These are phyloP conservation scores for Malassezia yamatoensis DNA, from an alignment of 1,284 basidiomycete species.

Conservation along the genomic window DNA sequence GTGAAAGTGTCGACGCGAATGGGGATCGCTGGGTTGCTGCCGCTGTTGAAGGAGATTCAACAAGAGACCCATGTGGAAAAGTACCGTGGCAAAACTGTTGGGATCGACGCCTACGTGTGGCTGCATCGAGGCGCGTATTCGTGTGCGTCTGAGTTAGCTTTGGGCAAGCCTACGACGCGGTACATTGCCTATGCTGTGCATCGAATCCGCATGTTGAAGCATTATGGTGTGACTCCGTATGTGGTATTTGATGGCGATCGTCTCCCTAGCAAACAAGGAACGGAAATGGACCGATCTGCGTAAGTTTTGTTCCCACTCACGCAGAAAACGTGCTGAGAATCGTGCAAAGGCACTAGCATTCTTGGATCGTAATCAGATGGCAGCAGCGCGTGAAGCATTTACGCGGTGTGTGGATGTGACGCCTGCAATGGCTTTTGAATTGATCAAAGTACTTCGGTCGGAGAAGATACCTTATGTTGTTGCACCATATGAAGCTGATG, in stretches of 20 bases:
- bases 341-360: conserved; percentile 61
- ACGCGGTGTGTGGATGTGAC: conserved; percentile 89
- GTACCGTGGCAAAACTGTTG: conserved; percentile 51
- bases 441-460: conserved; percentile 67
- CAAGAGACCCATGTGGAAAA: conserved; percentile 25
- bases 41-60: conserved; percentile 74
- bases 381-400: conserved; percentile 75
- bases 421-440: conserved; percentile 90
- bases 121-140: conserved; percentile 86
- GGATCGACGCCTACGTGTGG: conserved; percentile 89
- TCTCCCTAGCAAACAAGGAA: conserved; percentile 82
- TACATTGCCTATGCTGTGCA: conserved; percentile 96
- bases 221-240: conserved; percentile 75
- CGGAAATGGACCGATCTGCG: conserved; percentile 68
- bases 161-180: conserved; percentile 66
- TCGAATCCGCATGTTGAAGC: conserved; percentile 70
- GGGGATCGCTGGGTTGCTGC: conserved; percentile 85
- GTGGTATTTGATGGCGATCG: conserved; percentile 95
- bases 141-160: conserved; percentile 76
- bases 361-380: conserved; percentile 64
- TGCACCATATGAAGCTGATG: conserved; percentile 97
- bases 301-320: conserved; percentile 19
- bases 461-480: conserved; percentile 61
- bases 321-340: conserved; percentile 47
- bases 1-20: conserved; percentile 12